Base-by-base conservation (phyloP, 106 monocot genomes). In the Apostasia shenzhenica region DNA sequence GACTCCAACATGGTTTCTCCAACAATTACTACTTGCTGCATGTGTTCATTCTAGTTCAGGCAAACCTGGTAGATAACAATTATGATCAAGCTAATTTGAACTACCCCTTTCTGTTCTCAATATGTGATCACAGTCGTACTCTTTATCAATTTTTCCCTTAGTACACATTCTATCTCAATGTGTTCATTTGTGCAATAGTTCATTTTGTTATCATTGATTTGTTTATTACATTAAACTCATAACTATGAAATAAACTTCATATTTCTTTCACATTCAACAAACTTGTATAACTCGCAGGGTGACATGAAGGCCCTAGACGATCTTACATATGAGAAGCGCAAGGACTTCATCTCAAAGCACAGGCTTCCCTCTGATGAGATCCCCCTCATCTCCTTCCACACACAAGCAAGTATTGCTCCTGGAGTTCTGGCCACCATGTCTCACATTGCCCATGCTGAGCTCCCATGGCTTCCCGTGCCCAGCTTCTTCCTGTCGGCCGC, bases 361-460 rank as follows among this genome's bases (percentile, higher is more conserved):
- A 69, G 54, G 45, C 83, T 94, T 14, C 87, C 91, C 3, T 67
- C 74, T 1, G 85, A 87, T 3, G 79, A 83, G 63, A 45, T 94
- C 54, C 94, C 94, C 3, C 50, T 91, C 38, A 66, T 94, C 69
- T 94, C 94, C 39, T 94, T 94, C 77, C 94, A 94, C 74, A 91
- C 91, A 0, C 83, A 91, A 68, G 94, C 91, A 54, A 78, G 82
- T 58, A 75, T 77, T 4, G 77, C 80, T 2, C 87, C 87, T 1
- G 78, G 85, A 9, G 85, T 94, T 54, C 71, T 94, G 3, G 78
- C 78, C 41, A 85, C 94, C 8, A 75, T 88, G 80, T 84, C 88
- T 13, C 88, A 78, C 41, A 82, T 88, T 1, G 85, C 88, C 14
- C 91, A 95, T 50, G 85, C 85, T 3, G 88, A 88, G 76, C 67